phyloP scores from a whole-genome alignment of 805 yeast species.

The Teunomyces aglyptinius region DNA sequence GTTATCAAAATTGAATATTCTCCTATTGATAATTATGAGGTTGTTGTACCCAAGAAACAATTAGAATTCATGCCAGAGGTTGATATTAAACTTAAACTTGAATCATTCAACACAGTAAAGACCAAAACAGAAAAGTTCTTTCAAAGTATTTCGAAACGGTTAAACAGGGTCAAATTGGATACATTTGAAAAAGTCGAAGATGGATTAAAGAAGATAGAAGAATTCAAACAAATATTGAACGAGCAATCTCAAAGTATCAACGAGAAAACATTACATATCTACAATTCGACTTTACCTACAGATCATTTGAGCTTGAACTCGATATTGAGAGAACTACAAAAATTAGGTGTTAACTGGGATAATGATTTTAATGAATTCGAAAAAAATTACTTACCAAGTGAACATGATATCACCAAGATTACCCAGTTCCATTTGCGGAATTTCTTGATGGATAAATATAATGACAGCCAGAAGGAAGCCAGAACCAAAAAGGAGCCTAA shows the following conservation, averaged over 20 bases:
- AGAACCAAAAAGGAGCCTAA: background rate
- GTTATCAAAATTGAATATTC: slow-evolving; percentile 80
- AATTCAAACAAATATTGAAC: slow-evolving; percentile 52
- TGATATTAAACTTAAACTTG: slow-evolving; percentile 66
- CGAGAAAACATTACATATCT: slow-evolving; percentile 49
- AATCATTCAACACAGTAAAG: slow-evolving; percentile 53
- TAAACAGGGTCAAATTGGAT: slow-evolving; percentile 75
- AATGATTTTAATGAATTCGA: slow-evolving; percentile 78
- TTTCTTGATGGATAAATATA: slow-evolving; percentile 58
- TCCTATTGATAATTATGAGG: slow-evolving; percentile 70
- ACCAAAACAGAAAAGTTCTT: slow-evolving; percentile 61
- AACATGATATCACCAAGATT: slow-evolving; percentile 85
- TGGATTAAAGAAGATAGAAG: slow-evolving; percentile 58
- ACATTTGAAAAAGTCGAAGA: slow-evolving; percentile 68
- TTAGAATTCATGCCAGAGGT: slow-evolving; percentile 70
- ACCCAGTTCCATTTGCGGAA: slow-evolving; percentile 84
- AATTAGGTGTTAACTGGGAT: slow-evolving; percentile 86
- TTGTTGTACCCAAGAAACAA: slow-evolving; percentile 72
- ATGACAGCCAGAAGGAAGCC: slow-evolving; percentile 12
- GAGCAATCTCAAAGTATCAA: slow-evolving; percentile 50
- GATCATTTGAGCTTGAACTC: slow-evolving; percentile 70
- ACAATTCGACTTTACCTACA: slow-evolving; percentile 54
- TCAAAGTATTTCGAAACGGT: slow-evolving; percentile 64
- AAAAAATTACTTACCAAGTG: slow-evolving; percentile 76
- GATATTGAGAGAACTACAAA: slow-evolving; percentile 70